Evolutionary conservation across 371 early-diverging fungal species (phyloP).

Genomic region (Mucor piriformis): DNA sequence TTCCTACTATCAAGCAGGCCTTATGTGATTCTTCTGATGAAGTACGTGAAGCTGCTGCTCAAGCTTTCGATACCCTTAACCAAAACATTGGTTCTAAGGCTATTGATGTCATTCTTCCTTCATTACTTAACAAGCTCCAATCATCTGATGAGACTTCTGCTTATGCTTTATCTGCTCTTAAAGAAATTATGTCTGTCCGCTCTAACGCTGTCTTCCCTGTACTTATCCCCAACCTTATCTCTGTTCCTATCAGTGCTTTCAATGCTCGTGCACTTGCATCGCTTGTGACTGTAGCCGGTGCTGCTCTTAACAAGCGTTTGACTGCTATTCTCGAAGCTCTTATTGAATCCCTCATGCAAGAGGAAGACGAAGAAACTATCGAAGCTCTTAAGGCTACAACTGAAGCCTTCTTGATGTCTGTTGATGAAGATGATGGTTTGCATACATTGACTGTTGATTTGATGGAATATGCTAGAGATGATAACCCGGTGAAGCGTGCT

Average conservation of each 20-base stretch:
- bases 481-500: slow-evolving; percentile 54
- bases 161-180: slow-evolving; percentile 90
- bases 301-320: slow-evolving; percentile 82
- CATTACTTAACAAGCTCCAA: slow-evolving; percentile 80
- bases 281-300: slow-evolving; percentile 90
- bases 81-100: slow-evolving; percentile 88
- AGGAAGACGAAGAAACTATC: slow-evolving; percentile 70
- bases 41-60: slow-evolving; percentile 94
- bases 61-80: slow-evolving; percentile 92
- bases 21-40: slow-evolving; percentile 76
- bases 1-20: slow-evolving; percentile 81
- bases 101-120: slow-evolving; percentile 91
- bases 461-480: slow-evolving; percentile 66
- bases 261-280: slow-evolving; percentile 91
- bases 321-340: slow-evolving; percentile 79
- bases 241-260: slow-evolving; percentile 87
- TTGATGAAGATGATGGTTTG: slow-evolving; percentile 81
- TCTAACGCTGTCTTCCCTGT: slow-evolving; percentile 96
- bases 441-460: slow-evolving; percentile 71
- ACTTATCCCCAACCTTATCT: slow-evolving; percentile 88
- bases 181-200: slow-evolving; percentile 95
- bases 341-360: slow-evolving; percentile 68
- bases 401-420: slow-evolving; percentile 65
- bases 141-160: slow-evolving; percentile 65
- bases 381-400: slow-evolving; percentile 72